Percentiles rank a stretch among this genome's conserved stretches.
These are phyloP conservation scores for Chlorella sorokiniana DNA, from an alignment of 139 green algal species.

Conservation along the genomic window DNA sequence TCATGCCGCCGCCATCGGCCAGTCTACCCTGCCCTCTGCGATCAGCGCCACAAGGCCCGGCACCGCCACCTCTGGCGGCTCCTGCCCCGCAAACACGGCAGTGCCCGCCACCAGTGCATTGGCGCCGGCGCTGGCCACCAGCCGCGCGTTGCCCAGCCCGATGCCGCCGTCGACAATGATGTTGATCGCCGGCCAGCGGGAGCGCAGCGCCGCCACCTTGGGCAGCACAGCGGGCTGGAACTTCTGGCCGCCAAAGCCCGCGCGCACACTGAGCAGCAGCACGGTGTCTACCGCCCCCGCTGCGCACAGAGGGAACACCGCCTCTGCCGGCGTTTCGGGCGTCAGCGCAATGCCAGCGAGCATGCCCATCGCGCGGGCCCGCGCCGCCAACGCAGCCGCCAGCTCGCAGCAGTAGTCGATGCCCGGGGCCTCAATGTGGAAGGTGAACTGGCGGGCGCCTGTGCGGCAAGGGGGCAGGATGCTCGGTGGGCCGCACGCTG, in stretches of 20 bases:
- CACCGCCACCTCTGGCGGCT: slow-evolving; percentile 31
- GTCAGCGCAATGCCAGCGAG: slow-evolving; percentile 78
- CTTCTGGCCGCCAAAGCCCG: slow-evolving; percentile 90
- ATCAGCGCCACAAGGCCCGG: background rate
- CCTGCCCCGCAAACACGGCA: slow-evolving; percentile 71
- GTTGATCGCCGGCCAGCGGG: slow-evolving; percentile 59
- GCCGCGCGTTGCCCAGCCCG: slow-evolving; percentile 61
- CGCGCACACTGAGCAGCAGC: slow-evolving; percentile 82
- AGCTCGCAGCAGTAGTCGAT: slow-evolving; percentile 27
- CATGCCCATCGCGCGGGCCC: slow-evolving; percentile 71
- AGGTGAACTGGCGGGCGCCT: slow-evolving; percentile 89
- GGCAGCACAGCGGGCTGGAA: slow-evolving; percentile 70
- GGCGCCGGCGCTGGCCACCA: slow-evolving; percentile 77
- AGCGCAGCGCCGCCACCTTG: slow-evolving; percentile 70
- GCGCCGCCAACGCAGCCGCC: slow-evolving; percentile 33
- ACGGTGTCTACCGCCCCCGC: slow-evolving; percentile 55
- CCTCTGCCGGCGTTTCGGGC: slow-evolving; percentile 68
- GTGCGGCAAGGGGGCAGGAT: slow-evolving; percentile 33
- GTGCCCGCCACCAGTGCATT: slow-evolving; percentile 89
- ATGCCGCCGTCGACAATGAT: slow-evolving; percentile 89
- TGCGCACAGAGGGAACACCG: slow-evolving; percentile 54
- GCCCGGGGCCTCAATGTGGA: slow-evolving; percentile 84
- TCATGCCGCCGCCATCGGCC: background rate
- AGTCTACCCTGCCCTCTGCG: background rate
- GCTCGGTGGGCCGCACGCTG: no score